A percentile compares a stretch with the other conserved stretches of the same genome.
phyloP scores from a whole-genome alignment of 108 stramenopile genomes.

The Tribonema minus region DNA sequence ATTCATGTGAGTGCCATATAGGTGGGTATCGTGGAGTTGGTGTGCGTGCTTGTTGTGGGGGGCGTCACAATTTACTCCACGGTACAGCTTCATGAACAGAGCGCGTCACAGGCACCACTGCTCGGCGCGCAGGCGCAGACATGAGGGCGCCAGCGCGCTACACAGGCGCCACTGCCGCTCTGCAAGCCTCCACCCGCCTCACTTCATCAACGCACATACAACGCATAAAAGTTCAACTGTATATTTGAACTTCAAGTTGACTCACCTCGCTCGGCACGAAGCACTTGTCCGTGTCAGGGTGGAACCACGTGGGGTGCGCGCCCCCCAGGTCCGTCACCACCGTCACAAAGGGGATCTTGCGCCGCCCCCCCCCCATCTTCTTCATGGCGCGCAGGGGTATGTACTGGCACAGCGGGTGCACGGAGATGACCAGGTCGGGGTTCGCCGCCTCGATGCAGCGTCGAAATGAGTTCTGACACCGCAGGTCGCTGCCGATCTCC shows the following conservation, averaged over 20 bases:
- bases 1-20: no score
- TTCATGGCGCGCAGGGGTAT: conserved; percentile 73
- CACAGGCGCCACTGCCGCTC: no score
- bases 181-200: no score
- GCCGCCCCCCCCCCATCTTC: conserved; percentile 61
- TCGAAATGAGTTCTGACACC: conserved; percentile 66
- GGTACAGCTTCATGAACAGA: no score
- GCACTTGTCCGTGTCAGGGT: conserved; percentile 73
- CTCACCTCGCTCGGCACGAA: conserved; percentile 86
- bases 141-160: no score
- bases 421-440: conserved; percentile 89
- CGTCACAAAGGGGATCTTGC: conserved; percentile 81
- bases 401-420: conserved; percentile 90
- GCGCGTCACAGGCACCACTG: no score
- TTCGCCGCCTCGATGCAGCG: conserved; percentile 62
- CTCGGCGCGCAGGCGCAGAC: no score
- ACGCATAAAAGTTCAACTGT: no score
- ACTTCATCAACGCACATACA: no score
- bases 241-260: no score
- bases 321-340: conserved; percentile 94
- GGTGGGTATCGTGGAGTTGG: no score
- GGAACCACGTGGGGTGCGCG: conserved; percentile 83
- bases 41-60: conserved; percentile 57
- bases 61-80: no score
- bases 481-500: conserved; percentile 68